Evolutionary conservation across 2,329 filamentous ascomycete genomes (phyloP).

Genomic region (Rachicladosporium sp.): DNA sequence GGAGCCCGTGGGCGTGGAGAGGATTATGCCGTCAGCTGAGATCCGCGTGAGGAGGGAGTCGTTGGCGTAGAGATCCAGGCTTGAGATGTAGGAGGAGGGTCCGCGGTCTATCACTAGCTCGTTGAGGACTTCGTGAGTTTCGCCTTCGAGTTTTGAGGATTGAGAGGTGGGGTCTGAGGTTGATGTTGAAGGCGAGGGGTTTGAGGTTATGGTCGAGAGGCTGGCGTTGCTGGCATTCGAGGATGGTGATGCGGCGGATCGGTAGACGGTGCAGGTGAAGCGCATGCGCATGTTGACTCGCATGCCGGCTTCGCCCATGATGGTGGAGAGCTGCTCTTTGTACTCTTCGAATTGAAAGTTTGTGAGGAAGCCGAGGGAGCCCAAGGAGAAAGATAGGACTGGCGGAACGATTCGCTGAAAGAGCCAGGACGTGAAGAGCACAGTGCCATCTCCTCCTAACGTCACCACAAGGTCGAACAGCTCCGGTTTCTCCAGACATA

Average conservation of each 20-base stretch:
- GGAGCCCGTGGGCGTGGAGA: slow-evolving; percentile 80
- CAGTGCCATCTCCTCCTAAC: slow-evolving; percentile 75
- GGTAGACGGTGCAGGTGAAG: slow-evolving; percentile 95
- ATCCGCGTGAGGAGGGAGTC: slow-evolving; percentile 90
- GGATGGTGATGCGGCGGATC: slow-evolving; percentile 35
- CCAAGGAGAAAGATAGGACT: slow-evolving; percentile 71
- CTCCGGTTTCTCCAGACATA: slow-evolving; percentile 88
- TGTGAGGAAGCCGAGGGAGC: slow-evolving; percentile 77
- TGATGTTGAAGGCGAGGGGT: slow-evolving; percentile 18
- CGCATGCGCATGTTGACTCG: slow-evolving; percentile 96
- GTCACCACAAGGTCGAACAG: slow-evolving; percentile 91
- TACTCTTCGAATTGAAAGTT: slow-evolving; percentile 81
- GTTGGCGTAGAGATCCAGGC: slow-evolving; percentile 90
- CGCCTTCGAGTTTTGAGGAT: slow-evolving; percentile 64
- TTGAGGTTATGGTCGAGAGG: slow-evolving; percentile 16
- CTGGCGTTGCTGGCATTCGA: slow-evolving; percentile 18
- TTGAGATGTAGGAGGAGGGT: slow-evolving; percentile 91
- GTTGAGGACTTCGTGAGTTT: slow-evolving; percentile 96
- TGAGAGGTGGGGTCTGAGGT: slow-evolving; percentile 20
- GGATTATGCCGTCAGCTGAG: slow-evolving; percentile 94
- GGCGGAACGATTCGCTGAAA: slow-evolving; percentile 82
- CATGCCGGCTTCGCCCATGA: slow-evolving; percentile 95
- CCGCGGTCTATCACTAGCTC: slow-evolving; percentile 97
- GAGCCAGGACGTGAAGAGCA: slow-evolving; percentile 82
- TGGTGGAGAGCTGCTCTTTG: slow-evolving; percentile 69